Percentiles rank a stretch among this genome's conserved stretches.
These are phyloP conservation scores for Penicillium silybi DNA, from an alignment of 495 filamentous ascomycete genomes.

Conservation along the genomic window DNA sequence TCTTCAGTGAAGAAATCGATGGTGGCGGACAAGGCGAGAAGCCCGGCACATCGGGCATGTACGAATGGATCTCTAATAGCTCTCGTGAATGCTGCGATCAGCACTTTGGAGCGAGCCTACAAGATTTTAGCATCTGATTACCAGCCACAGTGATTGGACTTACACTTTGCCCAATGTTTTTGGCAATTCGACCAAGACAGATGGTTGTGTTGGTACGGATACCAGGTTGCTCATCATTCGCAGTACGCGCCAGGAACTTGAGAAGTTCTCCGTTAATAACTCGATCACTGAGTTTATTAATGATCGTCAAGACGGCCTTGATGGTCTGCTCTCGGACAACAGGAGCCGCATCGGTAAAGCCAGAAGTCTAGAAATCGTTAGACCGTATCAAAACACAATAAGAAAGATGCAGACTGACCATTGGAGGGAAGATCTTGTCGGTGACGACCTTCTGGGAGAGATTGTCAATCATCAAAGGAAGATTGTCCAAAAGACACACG, in stretches of 20 bases:
- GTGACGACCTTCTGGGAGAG: slow-evolving; percentile 87
- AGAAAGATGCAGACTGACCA: slow-evolving; percentile 48
- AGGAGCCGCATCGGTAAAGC: slow-evolving; percentile 87
- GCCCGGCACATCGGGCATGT: slow-evolving; percentile 82
- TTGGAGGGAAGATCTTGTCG: slow-evolving; percentile 93
- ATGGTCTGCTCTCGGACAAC: slow-evolving; percentile 93
- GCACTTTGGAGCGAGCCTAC: slow-evolving; percentile 76
- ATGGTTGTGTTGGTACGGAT: slow-evolving; percentile 98
- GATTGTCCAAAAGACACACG: slow-evolving; percentile 84
- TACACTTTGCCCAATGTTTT: slow-evolving; percentile 72
- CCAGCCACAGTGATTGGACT: slow-evolving; percentile 9
- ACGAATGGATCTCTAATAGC: slow-evolving; percentile 90
- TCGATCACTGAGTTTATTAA: slow-evolving; percentile 85
- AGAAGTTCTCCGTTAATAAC: slow-evolving; percentile 91
- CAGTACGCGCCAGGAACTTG: slow-evolving; percentile 87
- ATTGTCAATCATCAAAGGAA: slow-evolving; percentile 88
- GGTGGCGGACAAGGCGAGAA: slow-evolving; percentile 82
- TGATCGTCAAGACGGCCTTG: slow-evolving; percentile 81
- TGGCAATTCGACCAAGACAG: slow-evolving; percentile 91
- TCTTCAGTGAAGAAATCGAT: slow-evolving; percentile 83
- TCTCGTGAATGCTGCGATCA: slow-evolving; percentile 85
- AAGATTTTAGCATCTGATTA: slow-evolving; percentile 16
- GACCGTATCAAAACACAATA: not conserved
- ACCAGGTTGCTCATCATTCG: slow-evolving; percentile 95
- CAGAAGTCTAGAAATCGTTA: slow-evolving; percentile 58